These are phyloP conservation scores for Kockovaella imperatae DNA, from an alignment of 768 basidiomycete species.

Conservation along the genomic window DNA sequence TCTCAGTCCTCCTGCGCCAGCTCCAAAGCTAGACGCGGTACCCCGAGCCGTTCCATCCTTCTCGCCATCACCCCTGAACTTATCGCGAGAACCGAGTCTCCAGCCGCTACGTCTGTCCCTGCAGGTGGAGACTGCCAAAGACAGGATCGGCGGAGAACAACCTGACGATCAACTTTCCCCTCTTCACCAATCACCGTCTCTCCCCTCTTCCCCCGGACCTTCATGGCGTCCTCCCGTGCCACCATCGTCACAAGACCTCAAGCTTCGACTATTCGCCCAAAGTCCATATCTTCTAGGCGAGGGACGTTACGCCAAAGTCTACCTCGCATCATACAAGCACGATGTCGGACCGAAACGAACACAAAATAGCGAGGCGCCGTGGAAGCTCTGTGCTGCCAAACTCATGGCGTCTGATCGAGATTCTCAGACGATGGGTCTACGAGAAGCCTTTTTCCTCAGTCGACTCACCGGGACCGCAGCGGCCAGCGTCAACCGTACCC, in stretches of 20 bases:
- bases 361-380: slow-evolving; percentile 20
- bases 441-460: slow-evolving; percentile 46
- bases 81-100: slow-evolving; percentile 17
- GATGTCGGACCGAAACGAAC: slow-evolving; percentile 9
- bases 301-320: slow-evolving; percentile 37
- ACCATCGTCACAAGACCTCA: slow-evolving; percentile 20
- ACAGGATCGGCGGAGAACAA: no score
- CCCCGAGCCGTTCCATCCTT: neutral
- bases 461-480: slow-evolving; percentile 18
- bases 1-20: neutral
- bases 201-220: slow-evolving; percentile 10
- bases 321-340: slow-evolving; percentile 24
- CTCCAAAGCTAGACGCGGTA: neutral
- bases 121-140: no score
- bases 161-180: slow-evolving; percentile 27
- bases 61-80: slow-evolving; percentile 20
- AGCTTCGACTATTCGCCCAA: slow-evolving; percentile 19
- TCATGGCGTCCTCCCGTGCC: slow-evolving; percentile 30
- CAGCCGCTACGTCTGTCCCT: neutral
- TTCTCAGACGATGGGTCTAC: slow-evolving; percentile 43
- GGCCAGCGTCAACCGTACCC: neutral
- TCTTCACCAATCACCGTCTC: slow-evolving; percentile 29
- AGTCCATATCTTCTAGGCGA: slow-evolving; percentile 29
- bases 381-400: slow-evolving; percentile 48
- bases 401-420: slow-evolving; percentile 44